phyloP scores from a whole-genome alignment of 2,329 filamentous ascomycete genomes.

The Diaporthe sp. region DNA sequence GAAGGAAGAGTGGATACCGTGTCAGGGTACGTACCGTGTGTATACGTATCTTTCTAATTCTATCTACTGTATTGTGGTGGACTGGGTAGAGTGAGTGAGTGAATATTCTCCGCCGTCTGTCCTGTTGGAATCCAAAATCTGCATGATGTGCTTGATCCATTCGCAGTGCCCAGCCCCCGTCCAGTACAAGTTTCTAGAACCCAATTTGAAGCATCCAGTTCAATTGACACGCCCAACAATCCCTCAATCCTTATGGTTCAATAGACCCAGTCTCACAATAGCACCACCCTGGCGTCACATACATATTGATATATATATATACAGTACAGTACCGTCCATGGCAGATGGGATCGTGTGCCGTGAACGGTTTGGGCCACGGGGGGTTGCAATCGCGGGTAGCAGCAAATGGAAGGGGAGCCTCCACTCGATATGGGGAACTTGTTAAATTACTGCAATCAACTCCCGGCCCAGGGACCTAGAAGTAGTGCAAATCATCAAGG shows the following conservation, averaged over 20 bases:
- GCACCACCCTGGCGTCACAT: background rate
- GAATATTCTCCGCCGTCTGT: background rate
- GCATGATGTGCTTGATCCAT: background rate
- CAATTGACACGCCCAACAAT: background rate
- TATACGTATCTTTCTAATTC: background rate
- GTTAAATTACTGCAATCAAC: constrained; percentile 25
- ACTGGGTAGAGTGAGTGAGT: background rate
- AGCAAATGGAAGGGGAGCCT: constrained; percentile 23
- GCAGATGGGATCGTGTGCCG: background rate
- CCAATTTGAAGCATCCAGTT: background rate
- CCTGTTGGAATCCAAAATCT: background rate
- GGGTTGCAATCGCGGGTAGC: constrained; percentile 3
- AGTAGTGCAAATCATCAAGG: constrained; percentile 16
- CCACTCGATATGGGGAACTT: constrained; percentile 22
- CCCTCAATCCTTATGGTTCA: background rate
- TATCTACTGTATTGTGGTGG: background rate
- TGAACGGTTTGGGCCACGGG: background rate
- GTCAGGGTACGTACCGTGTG: background rate
- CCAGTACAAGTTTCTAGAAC: background rate
- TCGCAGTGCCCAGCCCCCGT: background rate
- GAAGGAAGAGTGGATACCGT: constrained; percentile 2
- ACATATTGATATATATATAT: background rate
- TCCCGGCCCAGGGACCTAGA: constrained; percentile 11
- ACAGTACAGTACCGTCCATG: background rate
- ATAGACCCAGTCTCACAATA: background rate